phyloP scores from a whole-genome alignment of 1,284 basidiomycete genomes.

The Pseudozyma tsukubaensis region DNA sequence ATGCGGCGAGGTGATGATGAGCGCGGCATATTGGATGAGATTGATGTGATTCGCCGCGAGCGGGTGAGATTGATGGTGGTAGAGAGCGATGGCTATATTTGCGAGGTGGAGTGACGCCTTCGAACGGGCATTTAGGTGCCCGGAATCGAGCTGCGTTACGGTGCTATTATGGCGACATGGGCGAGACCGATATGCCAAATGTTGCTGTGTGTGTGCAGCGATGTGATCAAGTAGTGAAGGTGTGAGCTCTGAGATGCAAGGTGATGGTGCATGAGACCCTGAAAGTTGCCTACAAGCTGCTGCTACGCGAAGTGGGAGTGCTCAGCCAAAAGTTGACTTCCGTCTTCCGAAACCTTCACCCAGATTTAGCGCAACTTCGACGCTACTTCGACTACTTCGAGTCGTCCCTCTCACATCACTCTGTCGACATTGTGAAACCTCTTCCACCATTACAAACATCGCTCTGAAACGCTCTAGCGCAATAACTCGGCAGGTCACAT shows the following conservation, averaged over 20 bases:
- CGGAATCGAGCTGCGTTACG: too few relatives aligned
- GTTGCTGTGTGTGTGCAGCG: background rate
- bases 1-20: background rate
- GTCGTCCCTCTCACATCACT: background rate
- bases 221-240: background rate
- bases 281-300: background rate
- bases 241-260: too few relatives aligned
- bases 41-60: background rate
- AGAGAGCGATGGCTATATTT: background rate
- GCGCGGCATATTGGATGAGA: conserved; percentile 2
- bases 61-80: background rate
- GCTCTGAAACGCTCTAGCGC: too few relatives aligned
- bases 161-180: background rate
- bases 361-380: background rate
- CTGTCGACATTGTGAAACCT: background rate
- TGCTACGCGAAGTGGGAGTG: background rate
- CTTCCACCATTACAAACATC: too few relatives aligned
- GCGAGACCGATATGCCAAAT: background rate
- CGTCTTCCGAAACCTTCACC: conserved; percentile 4
- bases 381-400: background rate
- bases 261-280: background rate
- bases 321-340: background rate
- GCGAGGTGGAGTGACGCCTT: too few relatives aligned
- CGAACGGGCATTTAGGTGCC: too few relatives aligned
- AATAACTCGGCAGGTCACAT: too few relatives aligned